Conservation (phyloP, 371 early-diverging fungal species). For the Mortierella sp. region DNA sequence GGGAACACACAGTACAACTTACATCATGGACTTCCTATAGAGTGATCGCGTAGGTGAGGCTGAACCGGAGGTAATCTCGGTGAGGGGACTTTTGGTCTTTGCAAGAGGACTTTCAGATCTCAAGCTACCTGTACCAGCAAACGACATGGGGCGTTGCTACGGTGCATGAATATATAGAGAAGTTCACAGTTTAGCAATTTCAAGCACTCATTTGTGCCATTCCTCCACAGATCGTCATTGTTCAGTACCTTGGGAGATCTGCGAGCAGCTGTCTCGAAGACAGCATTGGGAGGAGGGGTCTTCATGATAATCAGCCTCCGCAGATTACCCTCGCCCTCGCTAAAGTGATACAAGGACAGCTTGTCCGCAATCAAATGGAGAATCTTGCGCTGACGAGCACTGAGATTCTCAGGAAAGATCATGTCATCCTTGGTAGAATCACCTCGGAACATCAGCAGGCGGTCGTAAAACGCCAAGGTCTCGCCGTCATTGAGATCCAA, state of each 20-base stretch:
- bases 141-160: constrained; percentile 53
- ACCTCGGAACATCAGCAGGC: constrained; percentile 74
- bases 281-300: constrained; percentile 37
- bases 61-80: constrained; percentile 26
- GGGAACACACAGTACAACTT: no score
- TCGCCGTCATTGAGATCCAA: constrained; percentile 78
- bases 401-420: constrained; percentile 63
- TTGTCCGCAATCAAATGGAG: constrained; percentile 70
- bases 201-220: no score
- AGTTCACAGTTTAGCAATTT: background rate
- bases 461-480: constrained; percentile 75
- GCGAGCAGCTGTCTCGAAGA: constrained; percentile 22
- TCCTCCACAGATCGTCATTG: no score
- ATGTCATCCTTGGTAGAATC: constrained; percentile 73
- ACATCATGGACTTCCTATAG: constrained; percentile 51
- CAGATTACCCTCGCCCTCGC: constrained; percentile 64
- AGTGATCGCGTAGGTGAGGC: constrained; percentile 47
- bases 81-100: constrained; percentile 19
- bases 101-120: constrained; percentile 34
- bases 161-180: background rate
- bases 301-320: constrained; percentile 54
- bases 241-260: constrained; percentile 43
- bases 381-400: constrained; percentile 62
- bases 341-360: constrained; percentile 65
- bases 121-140: constrained; percentile 36